A percentile compares a stretch with the other conserved stretches of the same genome.
Evolutionary conservation across 2,329 filamentous ascomycete species (phyloP).

Genomic region (Knoxdaviesia capensis): DNA sequence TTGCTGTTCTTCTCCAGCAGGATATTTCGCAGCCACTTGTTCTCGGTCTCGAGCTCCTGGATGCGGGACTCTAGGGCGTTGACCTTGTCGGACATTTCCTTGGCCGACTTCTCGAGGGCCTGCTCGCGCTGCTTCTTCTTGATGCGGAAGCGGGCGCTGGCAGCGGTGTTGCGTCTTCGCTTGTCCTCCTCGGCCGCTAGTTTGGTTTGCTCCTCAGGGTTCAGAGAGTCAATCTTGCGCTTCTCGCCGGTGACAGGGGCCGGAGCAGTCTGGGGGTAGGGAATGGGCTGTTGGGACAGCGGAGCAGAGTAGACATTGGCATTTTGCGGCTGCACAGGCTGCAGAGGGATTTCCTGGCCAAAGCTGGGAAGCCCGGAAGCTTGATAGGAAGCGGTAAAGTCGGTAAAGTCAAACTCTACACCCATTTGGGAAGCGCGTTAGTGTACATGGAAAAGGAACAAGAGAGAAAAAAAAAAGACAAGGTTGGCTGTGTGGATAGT

Average conservation of each 20-base stretch:
- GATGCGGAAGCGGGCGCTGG: conserved; percentile 71
- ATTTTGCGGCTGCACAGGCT: conserved; percentile 30
- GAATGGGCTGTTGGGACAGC: conserved; percentile 9
- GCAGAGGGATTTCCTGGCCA: conserved; percentile 24
- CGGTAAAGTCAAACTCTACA: conserved; percentile 37
- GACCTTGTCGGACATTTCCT: conserved; percentile 70
- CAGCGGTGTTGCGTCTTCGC: conserved; percentile 72
- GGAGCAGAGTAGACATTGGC: conserved; percentile 21
- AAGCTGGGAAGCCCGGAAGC: conserved; percentile 13
- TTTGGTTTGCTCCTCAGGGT: conserved; percentile 51
- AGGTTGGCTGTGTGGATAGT: too few species aligned
- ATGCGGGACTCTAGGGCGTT: conserved; percentile 51
- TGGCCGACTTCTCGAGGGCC: conserved; percentile 60
- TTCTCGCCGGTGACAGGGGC: conserved; percentile 19
- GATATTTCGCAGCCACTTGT: conserved; percentile 63
- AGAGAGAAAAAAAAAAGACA: too few species aligned
- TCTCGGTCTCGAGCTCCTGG: conserved; percentile 61
- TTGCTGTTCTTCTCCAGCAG: conserved; percentile 65
- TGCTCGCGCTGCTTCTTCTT: conserved; percentile 95
- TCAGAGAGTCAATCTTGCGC: conserved; percentile 28
- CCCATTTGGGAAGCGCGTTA: conserved; percentile 14
- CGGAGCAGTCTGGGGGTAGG: conserved; percentile 10
- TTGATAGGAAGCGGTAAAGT: conserved; percentile 17
- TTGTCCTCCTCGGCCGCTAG: conserved; percentile 75
- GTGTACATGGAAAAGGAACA: too few species aligned